Evolutionary conservation across 2,329 filamentous ascomycete genomes (phyloP), one percentile per base, ranked within the genome.

Genomic region (Botrytis fragariae): DNA sequence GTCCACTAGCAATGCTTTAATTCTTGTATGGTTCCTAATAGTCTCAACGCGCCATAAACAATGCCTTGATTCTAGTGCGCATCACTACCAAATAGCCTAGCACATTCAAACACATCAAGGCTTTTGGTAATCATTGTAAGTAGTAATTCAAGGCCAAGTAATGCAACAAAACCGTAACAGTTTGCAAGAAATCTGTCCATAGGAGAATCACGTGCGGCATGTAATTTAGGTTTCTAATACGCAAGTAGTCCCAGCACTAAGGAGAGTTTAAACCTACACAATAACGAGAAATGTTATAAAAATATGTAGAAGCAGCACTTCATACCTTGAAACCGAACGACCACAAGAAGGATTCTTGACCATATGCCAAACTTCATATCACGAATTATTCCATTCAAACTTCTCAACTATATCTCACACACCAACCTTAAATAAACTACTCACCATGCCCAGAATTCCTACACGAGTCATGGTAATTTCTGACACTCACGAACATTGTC

Each of bases 381-480:
- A 59, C n/a, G 10, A 29, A 14, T 9, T 20, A 20, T 6, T 3
- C 9, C 3, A 59, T 18, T 59, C 3, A 59, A 16, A 3, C 54
- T n/a, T 59, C 3, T 59, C 9, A 12, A 60, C 8, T 0, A 35
- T 35, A 32, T 0, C 8, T 22, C 32, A 35, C 29, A 57, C 2
- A 35, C 57, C 57, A 32, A 64, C 63, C 9, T 48, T 10, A 9
- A 59, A 62, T 14, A 74, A 71, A 68, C 65, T 68, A 65, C 29
- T 39, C 57, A 69, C 16, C 25, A 78, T 64, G 42, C 16, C 62
- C 1, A 20, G 65, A 22, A 69, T 77, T 57, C 35, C 76, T 22
- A 78, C 75, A 6, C 71, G 75, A 37, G 63, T 78, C 2, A 77
- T 79, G 74, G 57, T 78, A 16, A 77, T 78, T 62, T 79, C 76